Base-by-base conservation (phyloP, 805 yeast genomes). In the Hanseniaspora taiwanica region DNA sequence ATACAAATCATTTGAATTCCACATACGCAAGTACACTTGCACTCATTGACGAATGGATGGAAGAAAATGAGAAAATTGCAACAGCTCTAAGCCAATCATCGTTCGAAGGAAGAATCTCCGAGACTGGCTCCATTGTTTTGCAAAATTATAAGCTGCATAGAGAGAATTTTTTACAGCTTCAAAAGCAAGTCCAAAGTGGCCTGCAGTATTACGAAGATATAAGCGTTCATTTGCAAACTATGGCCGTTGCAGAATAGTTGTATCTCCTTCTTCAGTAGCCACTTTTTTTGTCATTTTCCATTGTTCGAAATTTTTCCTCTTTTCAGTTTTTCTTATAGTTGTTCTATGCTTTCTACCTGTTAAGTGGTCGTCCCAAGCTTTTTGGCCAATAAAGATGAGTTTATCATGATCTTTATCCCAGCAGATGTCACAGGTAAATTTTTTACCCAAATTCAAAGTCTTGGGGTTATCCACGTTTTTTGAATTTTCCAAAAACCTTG, bases 341-440 rank as follows among this genome's bases (percentile, higher is more conserved):
- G 68, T 63, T 46, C 67, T 71, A 52, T 87, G 98, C 42, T 81
- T 68, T 44, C 77, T 67, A 43, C 94, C 77, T 16, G 62, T 60
- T 37, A 76, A 43, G 58, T 89, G 98, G 4, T 71, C 67, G 5
- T 72, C 56, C 78, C 83, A 84, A 38, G 70, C 79, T 1, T 73
- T 71, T 38, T 72, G 76, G 0, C 96, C 96, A 6, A 91, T 75
- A 1, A 81, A 70, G 0, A 85, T 67, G 12, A 80, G 55, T 1
- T 72, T 66, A 2, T 74, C 66, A 1, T 76, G 75, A 3, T 67
- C 64, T 27, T 65, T 62, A 46, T 75, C 78, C 6, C 56, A 59
- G 54, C 98, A 89, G 1, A 67, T 56, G 1, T 72, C 71, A 55
- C 98, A 89, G 16, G 59, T 59, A 49, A 63, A 71, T 46, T 84